A percentile compares a stretch with the other conserved stretches of the same genome.
Conservation (phyloP, 345 rosid species). For the Lumnitzera racemosa region DNA sequence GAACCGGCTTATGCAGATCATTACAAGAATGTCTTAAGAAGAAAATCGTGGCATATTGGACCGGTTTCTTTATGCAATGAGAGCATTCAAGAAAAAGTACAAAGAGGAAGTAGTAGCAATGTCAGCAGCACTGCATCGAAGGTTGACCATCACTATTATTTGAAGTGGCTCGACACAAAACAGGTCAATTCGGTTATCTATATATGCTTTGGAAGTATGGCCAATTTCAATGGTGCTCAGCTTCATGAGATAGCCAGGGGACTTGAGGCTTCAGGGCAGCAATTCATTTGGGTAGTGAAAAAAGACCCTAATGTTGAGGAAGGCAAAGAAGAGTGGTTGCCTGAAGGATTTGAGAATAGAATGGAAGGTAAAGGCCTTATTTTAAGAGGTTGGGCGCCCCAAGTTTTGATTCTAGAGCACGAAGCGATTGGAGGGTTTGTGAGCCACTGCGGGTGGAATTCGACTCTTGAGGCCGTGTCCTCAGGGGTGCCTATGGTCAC, state of each 20-base stretch:
- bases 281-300: constrained; percentile 49
- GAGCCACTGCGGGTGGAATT: constrained; percentile 42
- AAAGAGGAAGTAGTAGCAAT: constrained; percentile 17
- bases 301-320: constrained; percentile 17
- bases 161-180: constrained; percentile 53
- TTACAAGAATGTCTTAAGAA: constrained; percentile 10
- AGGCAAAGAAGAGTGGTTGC: constrained; percentile 36
- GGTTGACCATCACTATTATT: constrained; percentile 25
- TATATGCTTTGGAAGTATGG: constrained; percentile 5
- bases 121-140: neutral
- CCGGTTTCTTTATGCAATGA: constrained; percentile 30
- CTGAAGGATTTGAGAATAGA: constrained; percentile 37
- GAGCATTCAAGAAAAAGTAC: constrained; percentile 28
- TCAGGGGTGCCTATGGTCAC: constrained; percentile 37
- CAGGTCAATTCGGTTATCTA: constrained; percentile 1
- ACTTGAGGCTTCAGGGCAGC: constrained; percentile 38
- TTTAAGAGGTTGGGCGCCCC: constrained; percentile 41
- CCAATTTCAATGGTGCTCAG: constrained; percentile 1
- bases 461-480: constrained; percentile 20
- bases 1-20: constrained; percentile 26
- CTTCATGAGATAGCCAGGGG: constrained; percentile 33
- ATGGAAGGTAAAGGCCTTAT: constrained; percentile 32
- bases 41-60: constrained; percentile 17
- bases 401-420: constrained; percentile 28
- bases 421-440: constrained; percentile 27